phyloP scores from a whole-genome alignment of 78 protist genomes.

The Dictyostelium intermedium region DNA sequence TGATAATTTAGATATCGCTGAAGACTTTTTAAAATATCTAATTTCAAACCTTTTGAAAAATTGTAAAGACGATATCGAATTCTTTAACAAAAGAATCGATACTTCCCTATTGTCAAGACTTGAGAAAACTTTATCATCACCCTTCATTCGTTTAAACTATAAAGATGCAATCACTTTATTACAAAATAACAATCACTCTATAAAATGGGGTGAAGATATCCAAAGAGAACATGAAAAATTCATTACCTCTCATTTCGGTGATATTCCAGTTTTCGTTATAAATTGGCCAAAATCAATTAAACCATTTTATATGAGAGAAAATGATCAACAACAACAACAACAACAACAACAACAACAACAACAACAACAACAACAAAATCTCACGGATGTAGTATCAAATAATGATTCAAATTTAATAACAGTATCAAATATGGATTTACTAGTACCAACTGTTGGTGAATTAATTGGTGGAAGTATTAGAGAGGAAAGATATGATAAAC shows the following conservation, averaged over 20 bases:
- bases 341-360: not conserved
- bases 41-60: slow-evolving; percentile 8
- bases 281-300: slow-evolving; percentile 84
- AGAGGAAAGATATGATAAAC: slow-evolving; percentile 84
- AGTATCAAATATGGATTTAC: slow-evolving; percentile 87
- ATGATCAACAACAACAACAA: not conserved
- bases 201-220: slow-evolving; percentile 85
- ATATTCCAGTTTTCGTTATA: slow-evolving; percentile 79
- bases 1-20: slow-evolving; percentile 84
- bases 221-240: slow-evolving; percentile 91
- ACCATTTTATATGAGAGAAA: slow-evolving; percentile 91
- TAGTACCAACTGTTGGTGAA: slow-evolving; percentile 94
- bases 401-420: slow-evolving; percentile 79
- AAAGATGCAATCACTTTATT: slow-evolving; percentile 86
- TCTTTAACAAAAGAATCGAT: slow-evolving; percentile 55
- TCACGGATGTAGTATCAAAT: no score
- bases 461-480: slow-evolving; percentile 93
- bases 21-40: slow-evolving; percentile 66
- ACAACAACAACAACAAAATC: not conserved
- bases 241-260: slow-evolving; percentile 21
- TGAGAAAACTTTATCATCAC: not conserved
- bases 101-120: slow-evolving; percentile 33
- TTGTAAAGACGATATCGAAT: slow-evolving; percentile 53
- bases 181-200: not conserved
- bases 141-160: slow-evolving; percentile 79